A percentile compares a stretch with the other conserved stretches of the same genome.
phyloP scores from a whole-genome alignment of 805 yeast species.

The Candida anglica region DNA sequence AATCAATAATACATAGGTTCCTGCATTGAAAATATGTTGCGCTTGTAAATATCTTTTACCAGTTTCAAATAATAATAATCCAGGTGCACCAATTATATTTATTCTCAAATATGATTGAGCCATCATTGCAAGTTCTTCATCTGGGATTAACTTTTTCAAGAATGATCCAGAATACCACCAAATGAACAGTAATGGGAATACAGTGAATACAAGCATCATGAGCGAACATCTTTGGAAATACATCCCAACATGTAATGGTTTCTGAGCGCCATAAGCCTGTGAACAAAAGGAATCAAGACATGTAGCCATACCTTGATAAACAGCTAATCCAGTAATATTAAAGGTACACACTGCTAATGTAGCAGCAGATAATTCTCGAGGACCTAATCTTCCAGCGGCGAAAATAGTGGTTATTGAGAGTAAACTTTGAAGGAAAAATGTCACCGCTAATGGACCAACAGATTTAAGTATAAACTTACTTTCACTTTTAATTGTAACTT shows the following conservation, averaged over 20 bases:
- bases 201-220: conserved; percentile 42
- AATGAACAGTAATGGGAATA: conserved; percentile 17
- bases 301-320: conserved; percentile 78
- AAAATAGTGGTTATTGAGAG: conserved; percentile 72
- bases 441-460: conserved; percentile 59
- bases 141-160: conserved; percentile 46
- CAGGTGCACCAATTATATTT: conserved; percentile 71
- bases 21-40: conserved; percentile 83
- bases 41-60: conserved; percentile 81
- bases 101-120: conserved; percentile 59
- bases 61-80: conserved; percentile 71
- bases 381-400: conserved; percentile 76
- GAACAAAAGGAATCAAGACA: conserved; percentile 78
- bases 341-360: conserved; percentile 79
- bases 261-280: conserved; percentile 79
- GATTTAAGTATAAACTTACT: conserved; percentile 24
- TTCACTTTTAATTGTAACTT: conserved; percentile 10
- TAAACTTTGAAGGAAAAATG: conserved; percentile 67
- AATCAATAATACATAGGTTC: conserved; percentile 61
- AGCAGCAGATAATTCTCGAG: conserved; percentile 74
- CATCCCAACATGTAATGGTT: conserved; percentile 61
- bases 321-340: conserved; percentile 66
- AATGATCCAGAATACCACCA: conserved; percentile 61
- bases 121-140: conserved; percentile 46
- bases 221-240: conserved; percentile 69